Conservation (phyloP, 2,329 filamentous ascomycete genomes). For the Colletotrichum coccodes region DNA sequence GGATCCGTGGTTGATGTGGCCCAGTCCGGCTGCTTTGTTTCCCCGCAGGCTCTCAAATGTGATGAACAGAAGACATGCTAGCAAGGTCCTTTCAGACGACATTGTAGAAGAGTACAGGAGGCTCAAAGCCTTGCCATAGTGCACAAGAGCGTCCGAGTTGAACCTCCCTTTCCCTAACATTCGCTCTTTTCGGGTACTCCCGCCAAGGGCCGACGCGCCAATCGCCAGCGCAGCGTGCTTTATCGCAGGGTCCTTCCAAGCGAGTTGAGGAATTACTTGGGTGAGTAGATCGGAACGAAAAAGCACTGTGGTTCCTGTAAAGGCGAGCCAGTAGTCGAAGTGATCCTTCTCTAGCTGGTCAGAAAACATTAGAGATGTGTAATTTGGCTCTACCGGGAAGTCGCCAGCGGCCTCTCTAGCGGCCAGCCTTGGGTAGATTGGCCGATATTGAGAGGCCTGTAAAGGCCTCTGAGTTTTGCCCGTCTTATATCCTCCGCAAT, state of each 20-base stretch:
- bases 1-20: slow-evolving; percentile 49
- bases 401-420: neutral
- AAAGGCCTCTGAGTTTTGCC: neutral
- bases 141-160: slow-evolving; percentile 49
- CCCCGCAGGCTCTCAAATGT: slow-evolving; percentile 52
- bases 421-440: neutral
- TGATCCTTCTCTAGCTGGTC: slow-evolving; percentile 22
- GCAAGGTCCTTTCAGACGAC: slow-evolving; percentile 43
- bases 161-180: slow-evolving; percentile 10
- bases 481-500: slow-evolving; percentile 6
- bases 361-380: slow-evolving; percentile 10
- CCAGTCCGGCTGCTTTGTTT: slow-evolving; percentile 50
- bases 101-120: slow-evolving; percentile 43
- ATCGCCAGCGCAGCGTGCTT: slow-evolving; percentile 52
- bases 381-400: slow-evolving; percentile 2
- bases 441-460: neutral
- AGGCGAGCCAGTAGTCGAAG: slow-evolving; percentile 26
- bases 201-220: slow-evolving; percentile 39
- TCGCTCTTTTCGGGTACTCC: slow-evolving; percentile 5
- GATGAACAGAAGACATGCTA: slow-evolving; percentile 52
- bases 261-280: slow-evolving; percentile 31
- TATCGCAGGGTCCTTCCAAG: slow-evolving; percentile 37
- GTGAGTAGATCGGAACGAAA: slow-evolving; percentile 4
- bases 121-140: slow-evolving; percentile 52
- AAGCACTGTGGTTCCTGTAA: neutral